Evolutionary conservation across 768 basidiomycete species (phyloP).

Genomic region (Boletus fagicola): DNA sequence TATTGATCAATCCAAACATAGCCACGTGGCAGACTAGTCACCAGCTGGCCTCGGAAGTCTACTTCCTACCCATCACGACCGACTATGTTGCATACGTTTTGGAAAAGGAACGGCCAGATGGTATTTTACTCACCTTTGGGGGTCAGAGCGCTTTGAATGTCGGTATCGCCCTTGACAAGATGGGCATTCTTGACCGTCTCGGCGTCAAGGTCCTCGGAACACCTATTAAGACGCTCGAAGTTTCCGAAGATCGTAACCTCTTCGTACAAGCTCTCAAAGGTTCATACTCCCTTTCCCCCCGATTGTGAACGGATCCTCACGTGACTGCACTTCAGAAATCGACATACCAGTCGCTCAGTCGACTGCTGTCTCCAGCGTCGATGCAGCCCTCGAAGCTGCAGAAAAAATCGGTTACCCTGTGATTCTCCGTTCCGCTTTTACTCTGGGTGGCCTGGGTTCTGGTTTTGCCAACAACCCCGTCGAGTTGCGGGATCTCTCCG

Average conservation of each 20-base stretch:
- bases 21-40: slow-evolving; percentile 99
- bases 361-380: slow-evolving; percentile 94
- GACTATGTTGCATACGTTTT: slow-evolving; percentile 99
- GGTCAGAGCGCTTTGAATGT: slow-evolving; percentile 98
- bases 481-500: slow-evolving; percentile 91
- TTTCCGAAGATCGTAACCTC: slow-evolving; percentile 95
- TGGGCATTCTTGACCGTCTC: slow-evolving; percentile 92
- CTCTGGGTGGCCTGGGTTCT: slow-evolving; percentile 96
- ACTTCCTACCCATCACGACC: slow-evolving; percentile 93
- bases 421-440: slow-evolving; percentile 95
- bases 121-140: slow-evolving; percentile 95
- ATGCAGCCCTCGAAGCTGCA: slow-evolving; percentile 89
- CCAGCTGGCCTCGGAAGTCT: slow-evolving; percentile 93
- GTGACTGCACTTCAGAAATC: slow-evolving; percentile 63
- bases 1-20: slow-evolving; percentile 98
- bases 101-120: slow-evolving; percentile 98
- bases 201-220: slow-evolving; percentile 94
- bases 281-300: slow-evolving; percentile 33
- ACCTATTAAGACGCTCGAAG: slow-evolving; percentile 89
- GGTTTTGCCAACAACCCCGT: slow-evolving; percentile 95
- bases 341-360: slow-evolving; percentile 95
- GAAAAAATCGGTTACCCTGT: slow-evolving; percentile 94
- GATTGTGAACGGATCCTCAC: slow-evolving; percentile 2
- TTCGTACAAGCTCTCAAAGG: slow-evolving; percentile 97
- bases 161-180: slow-evolving; percentile 92